A percentile compares a stretch with the other conserved stretches of the same genome.
phyloP scores from a whole-genome alignment of 306 rosid species.

The Argentina anserina region DNA sequence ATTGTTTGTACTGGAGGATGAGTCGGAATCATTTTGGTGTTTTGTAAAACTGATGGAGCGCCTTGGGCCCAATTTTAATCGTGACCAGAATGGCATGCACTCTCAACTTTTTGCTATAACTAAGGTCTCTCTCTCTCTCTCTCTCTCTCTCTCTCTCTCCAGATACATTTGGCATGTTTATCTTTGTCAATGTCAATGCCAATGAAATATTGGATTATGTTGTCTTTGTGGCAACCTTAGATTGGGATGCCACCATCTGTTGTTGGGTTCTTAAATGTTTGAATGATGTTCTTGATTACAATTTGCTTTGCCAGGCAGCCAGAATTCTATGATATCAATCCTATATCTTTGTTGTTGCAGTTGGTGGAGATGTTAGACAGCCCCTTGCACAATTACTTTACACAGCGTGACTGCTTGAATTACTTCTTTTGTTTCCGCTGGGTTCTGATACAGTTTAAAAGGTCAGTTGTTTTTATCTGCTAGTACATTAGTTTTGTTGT shows the following conservation, averaged over 20 bases:
- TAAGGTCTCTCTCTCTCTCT: conserved; percentile 54
- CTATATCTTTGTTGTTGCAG: conserved; percentile 44
- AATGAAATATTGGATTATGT: background rate
- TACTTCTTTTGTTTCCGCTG: conserved; percentile 99
- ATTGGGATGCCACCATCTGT: background rate
- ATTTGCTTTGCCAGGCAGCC: conserved; percentile 1
- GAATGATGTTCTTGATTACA: background rate
- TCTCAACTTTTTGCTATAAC: conserved; percentile 97
- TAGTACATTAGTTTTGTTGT: background rate
- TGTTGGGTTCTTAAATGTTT: conserved; percentile 1
- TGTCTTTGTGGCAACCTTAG: conserved; percentile 2
- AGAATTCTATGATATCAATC: conserved; percentile 14
- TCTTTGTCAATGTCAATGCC: background rate
- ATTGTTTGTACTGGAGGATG: conserved; percentile 81
- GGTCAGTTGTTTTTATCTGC: conserved; percentile 43
- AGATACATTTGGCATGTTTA: background rate
- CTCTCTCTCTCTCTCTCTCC: conserved; percentile 21
- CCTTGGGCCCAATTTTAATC: conserved; percentile 96
- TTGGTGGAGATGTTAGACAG: conserved; percentile 91
- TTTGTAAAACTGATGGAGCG: conserved; percentile 92
- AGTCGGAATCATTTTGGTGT: conserved; percentile 96
- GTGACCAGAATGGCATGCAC: conserved; percentile 99
- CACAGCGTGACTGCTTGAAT: conserved; percentile 88
- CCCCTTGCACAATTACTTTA: conserved; percentile 84
- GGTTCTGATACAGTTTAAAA: conserved; percentile 94